phyloP scores from a whole-genome alignment of 495 filamentous ascomycete species.

The Hypomontagnella submonticulosa region DNA sequence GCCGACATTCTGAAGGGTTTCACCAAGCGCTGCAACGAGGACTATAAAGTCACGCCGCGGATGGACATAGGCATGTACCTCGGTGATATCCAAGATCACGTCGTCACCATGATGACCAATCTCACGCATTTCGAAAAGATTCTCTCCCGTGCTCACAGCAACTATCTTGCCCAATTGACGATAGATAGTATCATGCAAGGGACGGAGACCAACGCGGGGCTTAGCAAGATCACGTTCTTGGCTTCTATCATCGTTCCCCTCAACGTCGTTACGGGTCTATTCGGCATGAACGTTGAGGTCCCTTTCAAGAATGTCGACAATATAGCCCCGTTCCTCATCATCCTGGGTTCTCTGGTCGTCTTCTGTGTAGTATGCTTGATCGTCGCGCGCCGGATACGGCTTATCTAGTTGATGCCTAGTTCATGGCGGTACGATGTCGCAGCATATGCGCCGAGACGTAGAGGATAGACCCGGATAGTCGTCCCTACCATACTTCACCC shows the following conservation, averaged over 20 bases:
- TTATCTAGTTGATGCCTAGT: conserved; percentile 29
- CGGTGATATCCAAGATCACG: conserved; percentile 97
- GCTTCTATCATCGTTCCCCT: conserved; percentile 96
- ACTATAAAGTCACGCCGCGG: conserved; percentile 91
- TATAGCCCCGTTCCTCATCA: conserved; percentile 82
- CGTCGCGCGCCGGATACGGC: conserved; percentile 37
- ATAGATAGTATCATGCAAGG: conserved; percentile 88
- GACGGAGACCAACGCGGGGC: conserved; percentile 81
- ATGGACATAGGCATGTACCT: conserved; percentile 97
- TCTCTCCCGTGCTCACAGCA: conserved; percentile 92
- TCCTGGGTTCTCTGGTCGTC: conserved; percentile 71
- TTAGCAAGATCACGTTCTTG: conserved; percentile 94
- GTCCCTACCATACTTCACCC: too few relatives aligned
- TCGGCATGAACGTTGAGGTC: conserved; percentile 95
- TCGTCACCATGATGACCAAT: conserved; percentile 98
- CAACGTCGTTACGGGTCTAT: conserved; percentile 93
- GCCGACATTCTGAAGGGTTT: conserved; percentile 97
- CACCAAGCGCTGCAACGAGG: conserved; percentile 96
- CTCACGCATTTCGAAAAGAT: conserved; percentile 97
- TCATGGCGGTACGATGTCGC: too few relatives aligned
- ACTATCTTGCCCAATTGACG: conserved; percentile 93
- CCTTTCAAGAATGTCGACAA: conserved; percentile 69
- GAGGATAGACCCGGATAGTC: too few relatives aligned
- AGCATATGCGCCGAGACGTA: too few relatives aligned
- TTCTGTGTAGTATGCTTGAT: conserved; percentile 67